These are phyloP conservation scores for Fusarium sp. DNA, from an alignment of 2,329 filamentous ascomycete genomes.

Conservation along the genomic window DNA sequence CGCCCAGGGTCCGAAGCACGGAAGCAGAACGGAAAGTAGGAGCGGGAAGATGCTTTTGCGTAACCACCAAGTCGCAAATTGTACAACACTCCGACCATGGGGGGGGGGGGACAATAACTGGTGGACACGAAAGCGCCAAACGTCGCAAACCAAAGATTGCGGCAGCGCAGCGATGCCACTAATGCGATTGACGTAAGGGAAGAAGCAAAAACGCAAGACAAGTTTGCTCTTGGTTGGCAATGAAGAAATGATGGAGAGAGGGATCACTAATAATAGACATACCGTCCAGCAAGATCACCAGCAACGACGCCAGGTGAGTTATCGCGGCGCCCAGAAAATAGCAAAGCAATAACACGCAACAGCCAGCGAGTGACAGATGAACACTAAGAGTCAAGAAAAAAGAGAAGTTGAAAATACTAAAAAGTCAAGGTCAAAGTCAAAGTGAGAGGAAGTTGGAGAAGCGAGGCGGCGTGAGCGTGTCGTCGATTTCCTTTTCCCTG, in stretches of 20 bases:
- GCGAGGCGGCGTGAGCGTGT: constrained; percentile 32
- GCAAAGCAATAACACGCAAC: constrained; percentile 28
- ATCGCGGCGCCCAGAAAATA: constrained; percentile 40
- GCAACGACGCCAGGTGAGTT: constrained; percentile 30
- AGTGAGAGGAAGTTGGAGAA: constrained; percentile 14
- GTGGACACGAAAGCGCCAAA: constrained; percentile 40
- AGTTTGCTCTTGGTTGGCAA: constrained; percentile 26
- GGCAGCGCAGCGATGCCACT: constrained; percentile 36
- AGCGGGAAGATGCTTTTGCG: constrained; percentile 47
- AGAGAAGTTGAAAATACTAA: constrained; percentile 7
- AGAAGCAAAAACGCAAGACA: constrained; percentile 22
- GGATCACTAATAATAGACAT: constrained; percentile 39
- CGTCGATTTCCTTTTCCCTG: constrained; percentile 41
- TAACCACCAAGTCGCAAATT: constrained; percentile 43
- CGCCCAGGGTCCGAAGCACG: constrained; percentile 28
- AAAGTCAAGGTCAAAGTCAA: constrained; percentile 22
- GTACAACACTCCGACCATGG: constrained; percentile 38
- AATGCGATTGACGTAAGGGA: constrained; percentile 33
- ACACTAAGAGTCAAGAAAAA: constrained; percentile 27
- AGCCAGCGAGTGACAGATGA: constrained; percentile 26
- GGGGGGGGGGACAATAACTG: constrained; percentile 31
- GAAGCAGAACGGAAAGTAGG: constrained; percentile 41
- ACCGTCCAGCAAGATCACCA: constrained; percentile 38
- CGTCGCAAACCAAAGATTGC: constrained; percentile 29
- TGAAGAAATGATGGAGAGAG: constrained; percentile 29